Evolutionary conservation across 139 green algal species (phyloP).

Genomic region (Coelastrella sp.): DNA sequence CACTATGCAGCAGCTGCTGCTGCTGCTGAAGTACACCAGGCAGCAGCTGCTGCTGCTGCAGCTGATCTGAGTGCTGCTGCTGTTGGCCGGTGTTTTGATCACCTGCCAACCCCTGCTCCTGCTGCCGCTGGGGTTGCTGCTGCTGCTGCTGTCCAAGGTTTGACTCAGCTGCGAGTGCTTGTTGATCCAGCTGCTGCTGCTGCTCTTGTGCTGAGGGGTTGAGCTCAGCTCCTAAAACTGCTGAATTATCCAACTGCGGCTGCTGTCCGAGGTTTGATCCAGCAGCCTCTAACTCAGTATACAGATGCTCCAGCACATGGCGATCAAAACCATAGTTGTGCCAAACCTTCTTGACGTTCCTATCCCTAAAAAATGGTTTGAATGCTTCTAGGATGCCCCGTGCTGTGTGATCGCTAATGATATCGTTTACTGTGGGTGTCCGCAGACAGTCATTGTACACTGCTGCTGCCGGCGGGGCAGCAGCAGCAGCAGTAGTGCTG

Average conservation of each 20-base stretch:
- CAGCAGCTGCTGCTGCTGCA: not conserved
- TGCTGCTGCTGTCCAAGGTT: no score
- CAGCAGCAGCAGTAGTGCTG: conserved; percentile 2
- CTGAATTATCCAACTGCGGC: no score
- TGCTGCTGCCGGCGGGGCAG: conserved; percentile 5
- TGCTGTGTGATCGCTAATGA: conserved; percentile 27
- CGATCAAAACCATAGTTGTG: conserved; percentile 99
- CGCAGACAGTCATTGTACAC: not conserved
- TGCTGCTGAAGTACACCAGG: not conserved
- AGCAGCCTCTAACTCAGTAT: conserved; percentile 27
- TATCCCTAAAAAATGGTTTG: conserved; percentile 86
- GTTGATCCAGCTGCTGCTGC: not conserved
- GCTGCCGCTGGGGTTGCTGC: not conserved
- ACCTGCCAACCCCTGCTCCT: not conserved
- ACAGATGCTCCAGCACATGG: conserved; percentile 87
- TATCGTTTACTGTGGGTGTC: conserved; percentile 6
- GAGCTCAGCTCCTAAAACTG: no score
- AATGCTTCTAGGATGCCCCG: conserved; percentile 81
- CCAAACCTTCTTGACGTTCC: conserved; percentile 87
- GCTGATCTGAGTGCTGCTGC: not conserved
- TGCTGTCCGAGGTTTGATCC: not conserved
- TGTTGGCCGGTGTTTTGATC: not conserved
- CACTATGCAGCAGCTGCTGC: not conserved
- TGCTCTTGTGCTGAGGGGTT: no score
- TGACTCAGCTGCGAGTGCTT: not conserved